Evolutionary conservation across 208 protist genomes (phyloP).

Genomic region (Acanthamoeba castellanii): DNA sequence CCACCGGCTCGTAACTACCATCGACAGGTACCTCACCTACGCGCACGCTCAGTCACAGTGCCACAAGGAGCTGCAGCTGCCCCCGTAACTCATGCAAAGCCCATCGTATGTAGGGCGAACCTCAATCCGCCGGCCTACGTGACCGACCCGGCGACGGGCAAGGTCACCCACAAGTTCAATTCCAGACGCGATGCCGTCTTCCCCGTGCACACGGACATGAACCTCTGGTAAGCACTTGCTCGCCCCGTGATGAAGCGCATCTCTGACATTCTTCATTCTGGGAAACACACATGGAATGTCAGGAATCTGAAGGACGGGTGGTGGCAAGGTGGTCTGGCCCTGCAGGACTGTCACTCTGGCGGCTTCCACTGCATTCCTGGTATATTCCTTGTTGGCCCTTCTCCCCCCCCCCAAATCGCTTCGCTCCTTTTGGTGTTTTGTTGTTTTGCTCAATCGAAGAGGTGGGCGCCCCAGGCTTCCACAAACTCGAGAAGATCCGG

Average conservation of each 20-base stretch:
- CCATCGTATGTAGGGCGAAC: background rate
- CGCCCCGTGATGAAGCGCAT: no score
- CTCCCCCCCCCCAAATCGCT: no score
- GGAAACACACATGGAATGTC: background rate
- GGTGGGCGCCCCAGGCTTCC: background rate
- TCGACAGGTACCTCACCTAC: background rate
- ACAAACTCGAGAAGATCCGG: constrained; percentile 63
- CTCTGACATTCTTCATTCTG: no score
- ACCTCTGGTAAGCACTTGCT: no score
- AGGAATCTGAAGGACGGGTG: constrained; percentile 16
- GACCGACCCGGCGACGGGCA: background rate
- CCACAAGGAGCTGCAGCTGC: no score
- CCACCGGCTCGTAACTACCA: background rate
- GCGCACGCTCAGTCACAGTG: background rate
- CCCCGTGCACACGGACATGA: constrained; percentile 68
- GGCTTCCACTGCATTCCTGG: constrained; percentile 65
- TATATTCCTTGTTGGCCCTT: no score
- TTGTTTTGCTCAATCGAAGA: background rate
- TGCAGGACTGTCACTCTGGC: constrained; percentile 47
- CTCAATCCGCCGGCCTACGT: constrained; percentile 11
- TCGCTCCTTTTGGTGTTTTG: background rate
- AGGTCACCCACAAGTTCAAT: constrained; percentile 39
- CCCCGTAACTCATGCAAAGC: no score
- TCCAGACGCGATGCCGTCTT: constrained; percentile 20
- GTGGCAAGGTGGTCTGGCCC: constrained; percentile 57